Evolutionary conservation across 768 basidiomycete genomes (phyloP), one percentile per base, ranked within the genome.

Genomic region (Amylocystis lapponica): DNA sequence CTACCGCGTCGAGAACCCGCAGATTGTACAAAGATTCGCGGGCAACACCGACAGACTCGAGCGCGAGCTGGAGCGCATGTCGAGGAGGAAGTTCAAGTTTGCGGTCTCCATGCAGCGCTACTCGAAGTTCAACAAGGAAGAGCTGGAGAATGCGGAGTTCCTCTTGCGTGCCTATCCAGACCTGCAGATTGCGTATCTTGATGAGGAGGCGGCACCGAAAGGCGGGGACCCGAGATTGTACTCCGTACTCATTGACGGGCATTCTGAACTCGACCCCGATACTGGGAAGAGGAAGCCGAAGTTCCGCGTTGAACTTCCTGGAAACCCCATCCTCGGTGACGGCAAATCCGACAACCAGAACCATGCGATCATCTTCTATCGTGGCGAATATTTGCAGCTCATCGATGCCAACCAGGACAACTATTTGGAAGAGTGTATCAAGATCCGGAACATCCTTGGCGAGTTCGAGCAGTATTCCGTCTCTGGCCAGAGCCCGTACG

Each of bases 341-440:
- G 96, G 96, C 42, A 99, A 99, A 69, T 95, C 92, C 12, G 96
- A 98, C 67, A 99, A 99, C 65, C 96, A 99, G 74, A 99, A 99
- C 66, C 96, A 99, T 60, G 95, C 96, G 22, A 97, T 99, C 57
- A 74, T 98, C 58, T 99, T 99, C 74, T 96, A 98, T 66, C 91
- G 96, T 35, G 96, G 96, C 51, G 96, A 99, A 67, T 98, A 96
- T 63, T 74, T 99, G 38, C 96, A 99, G 66, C 86, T 99, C 54
- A 97, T 99, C 66, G 96, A 99, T 53, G 96, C 96, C 54, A 99
- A 99, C 62, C 96, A 99, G 69, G 96, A 99, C 71, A 99, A 98
- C 69, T 99, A 99, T 59, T 72, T 99, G 56, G 96, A 99, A 63
- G 96, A 99, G 61, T 99, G 96, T 65, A 67, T 99, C 61, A 99